These are phyloP conservation scores for Periconia sp. DNA, from an alignment of 2,329 filamentous ascomycete species.

Conservation along the genomic window DNA sequence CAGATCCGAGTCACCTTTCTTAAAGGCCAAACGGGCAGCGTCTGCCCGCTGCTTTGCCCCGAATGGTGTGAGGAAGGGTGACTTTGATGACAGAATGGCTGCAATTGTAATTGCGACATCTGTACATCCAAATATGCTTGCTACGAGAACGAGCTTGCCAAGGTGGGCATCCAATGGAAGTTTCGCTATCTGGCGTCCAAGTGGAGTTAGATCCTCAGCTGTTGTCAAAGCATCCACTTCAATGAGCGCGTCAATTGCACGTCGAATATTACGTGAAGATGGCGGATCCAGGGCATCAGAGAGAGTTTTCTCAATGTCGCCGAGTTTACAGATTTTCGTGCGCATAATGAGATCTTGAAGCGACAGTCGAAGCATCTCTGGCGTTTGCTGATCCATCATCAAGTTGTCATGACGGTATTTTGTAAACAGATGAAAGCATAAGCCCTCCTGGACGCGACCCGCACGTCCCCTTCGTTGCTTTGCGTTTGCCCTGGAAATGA, in stretches of 20 bases:
- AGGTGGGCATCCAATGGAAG: slow-evolving; percentile 93
- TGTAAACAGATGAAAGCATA: slow-evolving; percentile 97
- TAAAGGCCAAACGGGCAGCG: slow-evolving; percentile 77
- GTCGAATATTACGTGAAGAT: slow-evolving; percentile 87
- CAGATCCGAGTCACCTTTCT: slow-evolving; percentile 86
- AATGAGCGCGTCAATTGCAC: slow-evolving; percentile 89
- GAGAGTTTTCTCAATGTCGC: slow-evolving; percentile 89
- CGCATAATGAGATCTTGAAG: slow-evolving; percentile 94
- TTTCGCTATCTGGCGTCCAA: slow-evolving; percentile 85
- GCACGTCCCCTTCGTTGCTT: slow-evolving; percentile 94
- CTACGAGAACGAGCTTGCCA: slow-evolving; percentile 88
- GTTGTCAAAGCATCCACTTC: slow-evolving; percentile 89
- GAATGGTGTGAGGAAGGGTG: slow-evolving; percentile 87
- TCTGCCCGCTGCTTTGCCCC: slow-evolving; percentile 84
- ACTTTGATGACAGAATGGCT: slow-evolving; percentile 92
- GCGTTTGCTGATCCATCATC: slow-evolving; percentile 91
- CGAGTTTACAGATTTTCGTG: slow-evolving; percentile 96
- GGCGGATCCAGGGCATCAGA: slow-evolving; percentile 89
- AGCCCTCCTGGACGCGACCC: slow-evolving; percentile 90
- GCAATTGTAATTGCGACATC: slow-evolving; percentile 92
- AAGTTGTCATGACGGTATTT: slow-evolving; percentile 82
- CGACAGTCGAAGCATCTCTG: slow-evolving; percentile 92
- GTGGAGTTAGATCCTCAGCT: slow-evolving; percentile 80
- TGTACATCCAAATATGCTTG: slow-evolving; percentile 85
- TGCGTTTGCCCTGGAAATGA: slow-evolving; percentile 93